Percentiles rank a stretch among this genome's conserved stretches.
Evolutionary conservation across 768 basidiomycete species (phyloP).

Genomic region (Suillus subalutaceus): DNA sequence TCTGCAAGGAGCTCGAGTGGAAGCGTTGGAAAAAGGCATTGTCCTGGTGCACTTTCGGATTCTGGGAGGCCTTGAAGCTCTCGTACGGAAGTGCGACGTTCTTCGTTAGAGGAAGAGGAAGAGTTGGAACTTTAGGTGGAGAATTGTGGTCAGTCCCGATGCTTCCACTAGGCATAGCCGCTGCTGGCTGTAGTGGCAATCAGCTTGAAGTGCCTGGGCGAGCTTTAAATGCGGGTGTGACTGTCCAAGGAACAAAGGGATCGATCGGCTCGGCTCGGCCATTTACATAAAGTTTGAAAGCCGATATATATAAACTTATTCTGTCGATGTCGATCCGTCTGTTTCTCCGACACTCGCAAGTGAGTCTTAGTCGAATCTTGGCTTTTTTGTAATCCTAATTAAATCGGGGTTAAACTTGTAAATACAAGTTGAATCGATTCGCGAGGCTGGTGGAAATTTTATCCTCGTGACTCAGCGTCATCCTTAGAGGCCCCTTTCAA

Average conservation of each 20-base stretch:
- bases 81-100: neutral
- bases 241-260: neutral
- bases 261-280: neutral
- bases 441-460: too few relatives aligned
- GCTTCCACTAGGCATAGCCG: neutral
- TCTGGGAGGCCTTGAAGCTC: neutral
- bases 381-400: too few relatives aligned
- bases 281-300: neutral
- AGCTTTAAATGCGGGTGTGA: neutral
- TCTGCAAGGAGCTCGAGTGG: conserved; percentile 70
- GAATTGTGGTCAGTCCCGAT: neutral
- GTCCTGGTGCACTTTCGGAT: neutral
- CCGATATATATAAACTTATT: neutral
- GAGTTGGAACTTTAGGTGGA: neutral
- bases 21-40: conserved; percentile 30
- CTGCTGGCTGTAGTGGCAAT: neutral
- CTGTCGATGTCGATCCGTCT: too few relatives aligned
- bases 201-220: neutral
- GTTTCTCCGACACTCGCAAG: too few relatives aligned
- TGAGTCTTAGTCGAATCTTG: too few relatives aligned
- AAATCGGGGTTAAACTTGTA: too few relatives aligned
- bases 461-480: too few relatives aligned
- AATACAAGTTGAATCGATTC: too few relatives aligned
- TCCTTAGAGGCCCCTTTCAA: too few relatives aligned
- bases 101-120: neutral